Conservation (phyloP, 2,329 filamentous ascomycete genomes). For the Fusarium brevicatenulatum region DNA sequence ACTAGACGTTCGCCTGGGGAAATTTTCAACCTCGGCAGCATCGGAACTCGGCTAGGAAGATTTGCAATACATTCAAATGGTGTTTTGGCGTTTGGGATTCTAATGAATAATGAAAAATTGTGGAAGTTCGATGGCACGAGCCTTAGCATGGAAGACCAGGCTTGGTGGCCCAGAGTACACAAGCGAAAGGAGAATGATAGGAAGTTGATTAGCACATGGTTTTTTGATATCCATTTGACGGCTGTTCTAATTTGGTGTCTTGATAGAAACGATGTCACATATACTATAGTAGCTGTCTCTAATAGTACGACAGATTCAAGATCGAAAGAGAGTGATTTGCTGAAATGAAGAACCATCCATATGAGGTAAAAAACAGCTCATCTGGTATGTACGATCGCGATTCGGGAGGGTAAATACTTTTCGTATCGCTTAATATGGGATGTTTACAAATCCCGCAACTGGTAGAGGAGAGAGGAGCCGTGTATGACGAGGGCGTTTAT, state of each 20-base stretch:
- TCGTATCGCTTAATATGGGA: not conserved
- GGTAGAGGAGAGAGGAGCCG: slow-evolving; percentile 7
- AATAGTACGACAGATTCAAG: slow-evolving; percentile 22
- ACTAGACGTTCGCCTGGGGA: not conserved
- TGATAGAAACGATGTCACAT: slow-evolving; percentile 21
- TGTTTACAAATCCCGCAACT: slow-evolving; percentile 37
- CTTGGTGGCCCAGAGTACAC: slow-evolving; percentile 9
- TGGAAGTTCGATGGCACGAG: not conserved
- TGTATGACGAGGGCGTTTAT: slow-evolving; percentile 10
- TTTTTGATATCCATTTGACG: slow-evolving; percentile 38
- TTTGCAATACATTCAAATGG: slow-evolving; percentile 27
- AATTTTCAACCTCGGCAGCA: not conserved
- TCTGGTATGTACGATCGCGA: slow-evolving; percentile 1
- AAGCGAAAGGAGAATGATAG: slow-evolving; percentile 2
- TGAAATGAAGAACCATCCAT: not conserved
- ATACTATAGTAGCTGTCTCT: slow-evolving; percentile 21
- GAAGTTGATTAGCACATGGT: slow-evolving; percentile 19
- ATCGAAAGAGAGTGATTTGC: not conserved
- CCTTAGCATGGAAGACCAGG: not conserved
- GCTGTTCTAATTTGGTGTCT: slow-evolving; percentile 27
- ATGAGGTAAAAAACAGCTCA: not conserved
- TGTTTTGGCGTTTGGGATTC: slow-evolving; percentile 39
- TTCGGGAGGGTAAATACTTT: not conserved
- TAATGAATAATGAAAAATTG: slow-evolving; percentile 41
- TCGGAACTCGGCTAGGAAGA: not conserved